Evolutionary conservation across 768 basidiomycete species (phyloP), one percentile per base, ranked within the genome.

Genomic region (Mycena pura): DNA sequence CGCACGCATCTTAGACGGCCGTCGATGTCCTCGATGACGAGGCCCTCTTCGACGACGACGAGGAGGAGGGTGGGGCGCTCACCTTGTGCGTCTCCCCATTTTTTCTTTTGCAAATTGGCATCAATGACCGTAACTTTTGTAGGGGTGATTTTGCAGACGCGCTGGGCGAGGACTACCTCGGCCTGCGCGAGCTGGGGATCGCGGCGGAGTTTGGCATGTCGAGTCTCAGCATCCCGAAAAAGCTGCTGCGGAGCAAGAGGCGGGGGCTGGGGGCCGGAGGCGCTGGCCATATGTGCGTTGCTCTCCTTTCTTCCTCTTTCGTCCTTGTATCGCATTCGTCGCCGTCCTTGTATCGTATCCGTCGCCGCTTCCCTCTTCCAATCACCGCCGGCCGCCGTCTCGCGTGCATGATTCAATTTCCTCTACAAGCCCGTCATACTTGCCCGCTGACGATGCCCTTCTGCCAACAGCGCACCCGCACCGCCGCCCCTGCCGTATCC

Each of bases 121-220:
- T 51, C n/a, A 41, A n/a, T 31, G 22, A 40, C 55, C 60, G 29
- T 5, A 10, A 59, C 50, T 41, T 8, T 3, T 57, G 2, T 68
- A 91, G 90, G 70, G 95, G 95, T 51, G 90, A 92, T 68, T 95
- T 96, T 72, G 89, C 93, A 0, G 92, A 94, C 49, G 81, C 87
- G 15, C 82, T 96, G 15, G 95, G 95, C 29, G 95, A 95, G 68
- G 96, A 99, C 73, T 96, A 96, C 76, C 84, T 98, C 13, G 96
- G 96, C 11, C 81, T 98, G 25, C 84, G 86, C 48, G 94, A 92
- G 69, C 77, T 95, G 41, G 96, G 95, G 28, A 93, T 97, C 49
- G 95, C 93, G 21, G 84, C 84, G 40, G 96, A 97, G 69, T 82
- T 91, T 48, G 93, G 92, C 14, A 77, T 96, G 61, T 84, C 89